Evolutionary conservation across 2,329 filamentous ascomycete species (phyloP).

Genomic region (Fusarium miscanthi): DNA sequence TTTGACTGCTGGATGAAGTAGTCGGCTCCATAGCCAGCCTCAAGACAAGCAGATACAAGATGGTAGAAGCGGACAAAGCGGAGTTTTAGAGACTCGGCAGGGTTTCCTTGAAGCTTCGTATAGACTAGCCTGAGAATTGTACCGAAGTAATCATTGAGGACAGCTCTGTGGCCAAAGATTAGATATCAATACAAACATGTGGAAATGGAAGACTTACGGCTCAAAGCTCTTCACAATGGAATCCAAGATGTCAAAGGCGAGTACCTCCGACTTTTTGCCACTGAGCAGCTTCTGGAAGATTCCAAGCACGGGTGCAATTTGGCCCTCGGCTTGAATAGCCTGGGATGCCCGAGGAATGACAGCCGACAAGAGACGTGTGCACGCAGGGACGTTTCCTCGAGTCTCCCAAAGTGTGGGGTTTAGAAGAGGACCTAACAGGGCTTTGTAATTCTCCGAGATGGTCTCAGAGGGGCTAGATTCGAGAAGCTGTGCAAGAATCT

Average conservation of each 20-base stretch:
- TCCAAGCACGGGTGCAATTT: constrained; percentile 88
- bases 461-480: constrained; percentile 85
- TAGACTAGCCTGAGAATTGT: constrained; percentile 86
- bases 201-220: constrained; percentile 62
- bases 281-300: constrained; percentile 93
- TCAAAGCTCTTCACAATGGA: constrained; percentile 79
- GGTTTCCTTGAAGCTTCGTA: constrained; percentile 74
- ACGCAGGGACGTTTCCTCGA: constrained; percentile 90
- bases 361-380: constrained; percentile 84
- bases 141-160: constrained; percentile 80
- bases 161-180: constrained; percentile 57
- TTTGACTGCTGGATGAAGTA: constrained; percentile 91
- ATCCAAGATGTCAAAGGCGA: constrained; percentile 92
- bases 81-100: constrained; percentile 82
- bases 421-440: constrained; percentile 81
- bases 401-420: constrained; percentile 89
- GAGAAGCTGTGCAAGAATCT: constrained; percentile 89
- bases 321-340: constrained; percentile 80
- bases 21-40: constrained; percentile 88
- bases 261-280: constrained; percentile 84
- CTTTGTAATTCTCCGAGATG: constrained; percentile 83
- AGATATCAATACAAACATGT: constrained; percentile 15
- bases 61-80: constrained; percentile 96
- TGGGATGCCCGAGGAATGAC: constrained; percentile 82
- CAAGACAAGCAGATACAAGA: constrained; percentile 81